phyloP scores from a whole-genome alignment of 2,329 filamentous ascomycete genomes.

The Diaporthe helianthi region DNA sequence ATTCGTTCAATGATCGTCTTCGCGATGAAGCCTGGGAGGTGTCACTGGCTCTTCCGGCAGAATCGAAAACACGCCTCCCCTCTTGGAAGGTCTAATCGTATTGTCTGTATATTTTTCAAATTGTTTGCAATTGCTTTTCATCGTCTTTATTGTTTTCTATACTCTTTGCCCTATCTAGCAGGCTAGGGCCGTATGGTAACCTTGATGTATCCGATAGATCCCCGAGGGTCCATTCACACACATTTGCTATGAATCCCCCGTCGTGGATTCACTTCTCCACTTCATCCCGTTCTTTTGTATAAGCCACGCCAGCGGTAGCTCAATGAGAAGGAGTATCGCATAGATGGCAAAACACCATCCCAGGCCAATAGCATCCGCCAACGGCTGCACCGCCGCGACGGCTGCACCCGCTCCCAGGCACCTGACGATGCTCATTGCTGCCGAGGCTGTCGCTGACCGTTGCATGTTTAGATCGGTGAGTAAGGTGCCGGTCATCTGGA shows the following conservation, averaged over 20 bases:
- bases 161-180: not conserved
- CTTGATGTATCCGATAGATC: not conserved
- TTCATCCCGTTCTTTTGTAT: not conserved
- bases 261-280: not conserved
- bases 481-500: constrained; percentile 5
- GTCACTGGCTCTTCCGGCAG: no score
- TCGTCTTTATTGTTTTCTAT: no score
- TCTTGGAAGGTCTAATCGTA: no score
- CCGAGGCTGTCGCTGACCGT: not conserved
- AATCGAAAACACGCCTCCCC: no score
- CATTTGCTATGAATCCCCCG: not conserved
- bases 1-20: no score
- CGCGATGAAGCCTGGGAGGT: no score
- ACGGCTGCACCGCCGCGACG: not conserved
- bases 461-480: not conserved
- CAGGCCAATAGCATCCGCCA: not conserved
- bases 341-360: constrained; percentile 12
- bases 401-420: not conserved
- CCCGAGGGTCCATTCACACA: not conserved
- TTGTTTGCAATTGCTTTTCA: no score
- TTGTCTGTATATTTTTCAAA: not conserved
- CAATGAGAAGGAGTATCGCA: not conserved
- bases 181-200: rapidly evolving
- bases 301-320: not conserved
- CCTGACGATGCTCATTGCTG: not conserved